Evolutionary conservation across 116 monocot genomes (phyloP).

Genomic region (Posidonia oceanica): DNA sequence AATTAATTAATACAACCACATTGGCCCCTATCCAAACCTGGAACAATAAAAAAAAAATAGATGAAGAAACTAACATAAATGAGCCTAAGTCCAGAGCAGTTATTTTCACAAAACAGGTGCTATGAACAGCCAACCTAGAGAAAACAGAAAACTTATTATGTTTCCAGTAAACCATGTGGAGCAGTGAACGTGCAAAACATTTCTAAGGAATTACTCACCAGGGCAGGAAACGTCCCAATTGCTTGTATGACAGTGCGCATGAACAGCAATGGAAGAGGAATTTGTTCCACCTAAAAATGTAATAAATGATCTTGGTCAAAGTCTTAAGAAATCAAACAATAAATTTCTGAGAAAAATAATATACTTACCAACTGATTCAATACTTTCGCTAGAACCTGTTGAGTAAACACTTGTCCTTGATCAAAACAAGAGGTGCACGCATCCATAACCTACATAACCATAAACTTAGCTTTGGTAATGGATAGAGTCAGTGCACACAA

Average conservation of each 20-base stretch:
- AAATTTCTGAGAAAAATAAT: neutral
- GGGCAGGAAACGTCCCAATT: conserved; percentile 55
- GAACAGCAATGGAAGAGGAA: conserved; percentile 91
- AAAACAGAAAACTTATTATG: too few species aligned
- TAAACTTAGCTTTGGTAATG: neutral
- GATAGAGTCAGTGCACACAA: neutral
- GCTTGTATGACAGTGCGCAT: conserved; percentile 96
- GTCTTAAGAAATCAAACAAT: neutral
- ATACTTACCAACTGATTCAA: conserved; percentile 84
- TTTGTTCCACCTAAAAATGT: conserved; percentile 78
- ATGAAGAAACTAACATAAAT: too few species aligned
- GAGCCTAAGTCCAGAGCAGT: too few species aligned
- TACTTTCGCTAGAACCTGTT: conserved; percentile 85
- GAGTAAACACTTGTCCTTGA: conserved; percentile 71
- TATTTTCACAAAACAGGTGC: too few species aligned
- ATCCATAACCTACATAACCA: conserved; percentile 60
- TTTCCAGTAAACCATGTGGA: too few species aligned
- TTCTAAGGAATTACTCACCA: conserved; percentile 36
- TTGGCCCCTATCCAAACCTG: too few species aligned
- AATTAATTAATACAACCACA: too few species aligned
- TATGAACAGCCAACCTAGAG: too few species aligned
- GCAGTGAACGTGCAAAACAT: too few species aligned
- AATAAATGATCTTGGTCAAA: neutral
- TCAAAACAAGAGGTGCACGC: conserved; percentile 94
- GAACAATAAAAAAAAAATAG: too few species aligned